Evolutionary conservation across 2,329 filamentous ascomycete genomes (phyloP), one percentile per base, ranked within the genome.

Genomic region (Epichloe amarillans): DNA sequence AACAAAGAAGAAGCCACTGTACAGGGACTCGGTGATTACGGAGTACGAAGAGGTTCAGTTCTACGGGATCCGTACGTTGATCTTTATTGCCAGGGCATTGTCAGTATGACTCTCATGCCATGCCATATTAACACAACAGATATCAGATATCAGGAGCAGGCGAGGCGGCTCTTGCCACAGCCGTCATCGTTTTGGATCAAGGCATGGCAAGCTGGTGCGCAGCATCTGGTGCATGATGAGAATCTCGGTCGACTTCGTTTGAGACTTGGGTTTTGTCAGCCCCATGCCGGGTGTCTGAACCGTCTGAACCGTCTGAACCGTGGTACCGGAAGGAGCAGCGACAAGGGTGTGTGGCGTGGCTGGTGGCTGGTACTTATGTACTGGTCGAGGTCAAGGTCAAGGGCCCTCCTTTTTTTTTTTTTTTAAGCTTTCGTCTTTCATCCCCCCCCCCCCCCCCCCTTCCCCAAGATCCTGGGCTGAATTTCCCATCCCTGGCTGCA

Each of bases 381-480:
- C 39, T 42, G 26, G 35, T 10, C 33, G 30, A 41, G 37, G 37
- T 14, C 15, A 30, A 35, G 37, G 37, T 14, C 15, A 30, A 35
- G 37, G 23, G 37, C 5, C 21, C 35, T 47, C 23, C 38, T 47
- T 40, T 23, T 26, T 26, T 40, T 21, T 48, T 33, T 43, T 33
- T 41, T 37, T 45, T 35, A 21, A n/a, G n/a, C 15, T 39, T 26
- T 26, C 15, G 33, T 17, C 45, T 30, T 53, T 50, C 41, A 46
- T 52, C 6, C 5, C 4, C 37, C 47, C n/a, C n/a, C n/a, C n/a
- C n/a, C n/a, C n/a, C n/a, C n/a, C n/a, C n/a, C n/a, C n/a, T n/a
- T n/a, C n/a, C n/a, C 51, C 47, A 49, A 53, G 39, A 49, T 52
- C 39, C 51, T 45, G 50, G 50, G 44, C 46, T 36, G 43, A 55